Base-by-base conservation (phyloP, 805 yeast species). In the Candida takata region DNA sequence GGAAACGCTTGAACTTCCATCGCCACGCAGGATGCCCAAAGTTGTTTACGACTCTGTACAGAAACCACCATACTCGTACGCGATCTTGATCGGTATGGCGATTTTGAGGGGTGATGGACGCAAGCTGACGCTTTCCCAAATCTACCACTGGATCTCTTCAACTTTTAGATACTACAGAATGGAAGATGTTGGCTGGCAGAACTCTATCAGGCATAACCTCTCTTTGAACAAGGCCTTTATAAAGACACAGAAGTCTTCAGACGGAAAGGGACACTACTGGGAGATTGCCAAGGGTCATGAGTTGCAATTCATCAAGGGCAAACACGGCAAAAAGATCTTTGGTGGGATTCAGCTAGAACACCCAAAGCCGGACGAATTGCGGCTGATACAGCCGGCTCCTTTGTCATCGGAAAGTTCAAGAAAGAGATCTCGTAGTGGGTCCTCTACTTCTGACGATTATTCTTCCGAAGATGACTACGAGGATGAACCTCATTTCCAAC, bases 151-250 rank as follows among this genome's bases (percentile, higher is more conserved):
- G 98, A 92, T 90, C 29, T 77, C 92, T 8, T 77, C 77, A 30
- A 82, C 94, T 25, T 90, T 88, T 58, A 73, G 69, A 43, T 90
- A 80, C 56, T 92, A 92, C 60, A 77, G 79, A 44, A 77, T 74
- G 44, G 82, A 84, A 40, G 95, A 86, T 48, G 82, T 85, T 9
- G 96, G 97, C 19, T 90, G 98, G 98, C 97, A 90, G 61, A 90
- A 90, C 61, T 88, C 96, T 24, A 92, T 90, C 44, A 78, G 98
- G 43, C 98, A 90, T 61, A 90, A 92, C 48, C 65, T 90, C 21
- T 86, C 96, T 10, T 69, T 90, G 49, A 92, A 90, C 60, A 92
- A 92, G 55, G 95, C 97, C 0, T 90, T 90, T 55, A 70, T 82
- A 33, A 90, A 90, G 61, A 80, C 92, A 16, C 95, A 84, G 47